These are phyloP conservation scores for Hymenoscyphus salicellus DNA, from an alignment of 2,329 filamentous ascomycete genomes.

Conservation along the genomic window DNA sequence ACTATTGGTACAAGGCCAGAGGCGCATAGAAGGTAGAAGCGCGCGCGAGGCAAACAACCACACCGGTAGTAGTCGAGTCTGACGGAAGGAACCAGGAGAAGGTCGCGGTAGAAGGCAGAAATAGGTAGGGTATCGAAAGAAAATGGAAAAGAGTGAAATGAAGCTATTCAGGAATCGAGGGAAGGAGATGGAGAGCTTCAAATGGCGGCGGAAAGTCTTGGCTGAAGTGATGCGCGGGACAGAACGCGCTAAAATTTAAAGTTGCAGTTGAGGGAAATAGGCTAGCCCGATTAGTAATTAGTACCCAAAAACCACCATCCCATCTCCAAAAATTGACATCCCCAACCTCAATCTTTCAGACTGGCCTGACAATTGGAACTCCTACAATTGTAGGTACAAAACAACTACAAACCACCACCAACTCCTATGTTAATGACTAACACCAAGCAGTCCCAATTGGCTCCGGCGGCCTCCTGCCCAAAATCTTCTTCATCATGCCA, in stretches of 20 bases:
- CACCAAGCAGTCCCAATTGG: conserved; percentile 17
- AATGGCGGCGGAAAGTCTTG: conserved; percentile 4
- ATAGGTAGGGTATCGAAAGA: too few species aligned
- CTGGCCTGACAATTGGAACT: neutral
- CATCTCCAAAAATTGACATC: too few species aligned
- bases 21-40: too few species aligned
- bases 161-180: neutral
- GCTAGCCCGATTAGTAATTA: too few species aligned
- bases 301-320: too few species aligned
- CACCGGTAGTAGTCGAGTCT: too few species aligned
- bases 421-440: conserved; percentile 1
- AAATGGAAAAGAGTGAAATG: neutral
- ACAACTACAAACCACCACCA: neutral
- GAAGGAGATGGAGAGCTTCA: too few species aligned
- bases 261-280: neutral
- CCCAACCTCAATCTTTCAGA: neutral
- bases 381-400: neutral
- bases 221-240: neutral
- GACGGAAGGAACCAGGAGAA: too few species aligned
- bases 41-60: too few species aligned
- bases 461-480: neutral
- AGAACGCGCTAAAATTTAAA: conserved; percentile 10
- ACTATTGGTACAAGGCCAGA: neutral
- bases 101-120: too few species aligned
- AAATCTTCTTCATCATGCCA: conserved; percentile 56